These are phyloP conservation scores for Thermomyces lanuginosus DNA, from an alignment of 2,329 filamentous ascomycete species.

Conservation along the genomic window DNA sequence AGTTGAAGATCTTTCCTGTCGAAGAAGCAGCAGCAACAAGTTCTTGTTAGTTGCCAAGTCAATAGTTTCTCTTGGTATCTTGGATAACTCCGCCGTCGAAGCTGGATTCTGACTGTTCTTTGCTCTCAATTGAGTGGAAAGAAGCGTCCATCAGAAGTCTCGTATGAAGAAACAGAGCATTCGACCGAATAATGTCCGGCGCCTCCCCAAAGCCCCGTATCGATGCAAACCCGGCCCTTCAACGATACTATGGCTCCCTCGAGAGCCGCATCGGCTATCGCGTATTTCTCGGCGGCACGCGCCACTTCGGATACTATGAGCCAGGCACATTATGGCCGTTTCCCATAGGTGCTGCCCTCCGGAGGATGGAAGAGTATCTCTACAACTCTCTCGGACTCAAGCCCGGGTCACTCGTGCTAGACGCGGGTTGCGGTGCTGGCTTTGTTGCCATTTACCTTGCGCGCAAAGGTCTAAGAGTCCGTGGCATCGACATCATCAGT, in stretches of 20 bases:
- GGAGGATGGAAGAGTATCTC: conserved; percentile 37
- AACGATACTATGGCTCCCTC: conserved; percentile 32
- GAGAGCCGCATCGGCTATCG: conserved; percentile 24
- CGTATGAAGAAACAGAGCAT: no score
- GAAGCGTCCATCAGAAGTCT: no score
- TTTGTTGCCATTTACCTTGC: conserved; percentile 37
- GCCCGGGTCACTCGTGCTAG: conserved; percentile 30
- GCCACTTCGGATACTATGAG: conserved; percentile 37
- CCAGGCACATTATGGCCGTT: conserved; percentile 33
- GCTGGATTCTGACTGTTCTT: no score
- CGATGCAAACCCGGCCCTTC: no score
- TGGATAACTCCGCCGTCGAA: no score
- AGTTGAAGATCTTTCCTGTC: no score
- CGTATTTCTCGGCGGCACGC: conserved; percentile 30
- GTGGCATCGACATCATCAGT: conserved; percentile 35
- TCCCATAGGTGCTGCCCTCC: conserved; percentile 27
- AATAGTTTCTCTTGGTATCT: no score
- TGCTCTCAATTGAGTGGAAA: no score
- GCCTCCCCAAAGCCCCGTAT: no score
- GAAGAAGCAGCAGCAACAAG: no score
- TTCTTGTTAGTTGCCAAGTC: no score
- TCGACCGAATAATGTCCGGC: no score
- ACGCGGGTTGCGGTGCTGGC: conserved; percentile 37
- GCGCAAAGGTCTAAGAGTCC: conserved; percentile 24
- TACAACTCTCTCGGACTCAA: conserved; percentile 22